phyloP scores from a whole-genome alignment of 2,329 filamentous ascomycete species.

The Pseudocercospora pini-densiflorae region DNA sequence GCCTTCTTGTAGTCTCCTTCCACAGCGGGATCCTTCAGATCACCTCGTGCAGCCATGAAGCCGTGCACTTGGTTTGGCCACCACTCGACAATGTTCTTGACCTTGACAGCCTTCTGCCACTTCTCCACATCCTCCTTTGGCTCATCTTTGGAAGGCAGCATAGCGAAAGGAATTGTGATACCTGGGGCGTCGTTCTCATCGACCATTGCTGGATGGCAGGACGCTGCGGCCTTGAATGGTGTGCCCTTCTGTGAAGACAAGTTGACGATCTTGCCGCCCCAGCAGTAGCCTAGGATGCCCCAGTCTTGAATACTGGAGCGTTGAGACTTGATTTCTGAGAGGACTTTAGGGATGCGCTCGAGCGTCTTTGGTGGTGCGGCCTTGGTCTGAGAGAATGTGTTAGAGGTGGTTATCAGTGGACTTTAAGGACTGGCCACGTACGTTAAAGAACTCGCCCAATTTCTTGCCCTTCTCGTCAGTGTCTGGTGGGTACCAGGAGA shows the following conservation, averaged over 20 bases:
- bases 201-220: constrained; percentile 65
- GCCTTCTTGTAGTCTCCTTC: constrained; percentile 56
- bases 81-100: constrained; percentile 53
- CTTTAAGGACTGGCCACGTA: not conserved
- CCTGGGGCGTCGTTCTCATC: constrained; percentile 61
- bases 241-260: constrained; percentile 57
- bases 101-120: constrained; percentile 55
- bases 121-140: constrained; percentile 54
- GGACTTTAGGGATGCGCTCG: constrained; percentile 58
- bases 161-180: constrained; percentile 60
- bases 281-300: constrained; percentile 65
- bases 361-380: constrained; percentile 64
- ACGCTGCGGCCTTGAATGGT: constrained; percentile 61
- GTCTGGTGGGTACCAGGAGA: constrained; percentile 51
- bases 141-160: constrained; percentile 64
- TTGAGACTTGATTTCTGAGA: constrained; percentile 58
- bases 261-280: constrained; percentile 57
- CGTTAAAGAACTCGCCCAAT: constrained; percentile 62
- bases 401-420: constrained; percentile 5
- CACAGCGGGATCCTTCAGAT: constrained; percentile 53
- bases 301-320: constrained; percentile 56
- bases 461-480: constrained; percentile 65
- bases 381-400: constrained; percentile 41
- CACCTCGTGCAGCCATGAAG: constrained; percentile 42
- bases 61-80: constrained; percentile 50